Evolutionary conservation across 352 stramenopile genomes (phyloP).

Genomic region (Phytophthora megakarya): DNA sequence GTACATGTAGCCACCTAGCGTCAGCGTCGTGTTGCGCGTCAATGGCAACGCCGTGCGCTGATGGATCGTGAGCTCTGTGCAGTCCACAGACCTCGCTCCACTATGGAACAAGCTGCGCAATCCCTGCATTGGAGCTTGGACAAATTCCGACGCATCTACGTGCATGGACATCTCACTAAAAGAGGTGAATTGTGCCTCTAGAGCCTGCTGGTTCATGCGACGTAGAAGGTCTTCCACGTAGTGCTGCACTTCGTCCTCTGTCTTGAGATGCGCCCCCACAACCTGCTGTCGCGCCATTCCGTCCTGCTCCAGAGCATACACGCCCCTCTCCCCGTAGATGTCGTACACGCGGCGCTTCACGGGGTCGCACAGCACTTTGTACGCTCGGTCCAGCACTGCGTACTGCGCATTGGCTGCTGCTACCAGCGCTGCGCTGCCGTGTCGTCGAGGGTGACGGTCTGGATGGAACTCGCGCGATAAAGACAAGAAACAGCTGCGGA

Average conservation of each 20-base stretch:
- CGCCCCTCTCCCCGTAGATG: conserved; percentile 74
- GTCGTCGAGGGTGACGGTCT: conserved; percentile 52
- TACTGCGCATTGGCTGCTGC: conserved; percentile 79
- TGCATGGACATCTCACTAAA: conserved; percentile 83
- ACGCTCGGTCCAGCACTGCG: conserved; percentile 76
- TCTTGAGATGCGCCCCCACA: conserved; percentile 53
- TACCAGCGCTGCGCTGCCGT: conserved; percentile 52
- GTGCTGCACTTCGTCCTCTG: conserved; percentile 52
- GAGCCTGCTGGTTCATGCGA: conserved; percentile 66
- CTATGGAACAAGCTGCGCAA: conserved; percentile 53
- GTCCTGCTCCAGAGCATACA: conserved; percentile 73
- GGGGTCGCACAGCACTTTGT: conserved; percentile 81
- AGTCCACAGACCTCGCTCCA: conserved; percentile 53
- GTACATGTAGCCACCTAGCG: conserved; percentile 83
- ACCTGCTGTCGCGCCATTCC: conserved; percentile 34
- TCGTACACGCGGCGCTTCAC: conserved; percentile 75
- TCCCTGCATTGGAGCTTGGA: conserved; percentile 64
- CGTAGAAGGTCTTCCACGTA: conserved; percentile 64
- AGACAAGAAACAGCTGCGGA: conserved; percentile 68
- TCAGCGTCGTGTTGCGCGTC: conserved; percentile 58
- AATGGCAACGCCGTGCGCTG: conserved; percentile 76
- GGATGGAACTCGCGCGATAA: conserved; percentile 88
- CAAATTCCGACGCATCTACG: conserved; percentile 80
- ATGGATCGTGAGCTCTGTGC: conserved; percentile 83
- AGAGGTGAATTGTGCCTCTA: conserved; percentile 79